These are phyloP conservation scores for Chlamydomonas schloesseri DNA, from an alignment of 139 green algal genomes.

Conservation along the genomic window DNA sequence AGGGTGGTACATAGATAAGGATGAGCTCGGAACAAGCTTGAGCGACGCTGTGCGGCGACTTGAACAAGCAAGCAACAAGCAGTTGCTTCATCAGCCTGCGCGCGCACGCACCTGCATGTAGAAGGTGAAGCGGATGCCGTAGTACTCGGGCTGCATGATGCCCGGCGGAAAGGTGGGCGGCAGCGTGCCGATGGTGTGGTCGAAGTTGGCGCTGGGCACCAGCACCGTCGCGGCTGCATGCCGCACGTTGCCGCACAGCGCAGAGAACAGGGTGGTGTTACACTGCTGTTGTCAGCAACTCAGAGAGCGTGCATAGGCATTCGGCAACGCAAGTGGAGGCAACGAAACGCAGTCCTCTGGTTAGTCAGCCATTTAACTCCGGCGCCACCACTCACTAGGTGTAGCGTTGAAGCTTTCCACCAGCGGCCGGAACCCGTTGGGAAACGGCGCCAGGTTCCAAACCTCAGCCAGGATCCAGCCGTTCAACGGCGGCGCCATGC, in stretches of 20 bases:
- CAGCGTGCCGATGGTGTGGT: not conserved
- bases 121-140: not conserved
- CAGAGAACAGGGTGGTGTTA: too few species aligned
- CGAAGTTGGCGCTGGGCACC: not conserved
- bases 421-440: too few species aligned
- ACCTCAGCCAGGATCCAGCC: slow-evolving; percentile 2
- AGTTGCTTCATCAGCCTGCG: not conserved
- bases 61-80: too few species aligned
- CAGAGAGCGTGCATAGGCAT: too few species aligned
- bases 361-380: too few species aligned
- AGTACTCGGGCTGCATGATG: not conserved
- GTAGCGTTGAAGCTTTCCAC: not conserved
- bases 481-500: not conserved
- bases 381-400: not conserved
- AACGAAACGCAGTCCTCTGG: too few species aligned
- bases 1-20: too few species aligned
- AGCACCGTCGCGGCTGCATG: not conserved
- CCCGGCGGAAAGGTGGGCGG: not conserved
- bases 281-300: too few species aligned
- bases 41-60: too few species aligned
- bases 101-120: slow-evolving; percentile 13
- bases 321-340: too few species aligned
- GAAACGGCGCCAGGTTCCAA: not conserved
- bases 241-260: too few species aligned
- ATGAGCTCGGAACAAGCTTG: too few species aligned